Evolutionary conservation across 192 early-diverging fungal genomes (phyloP), one percentile per base, ranked within the genome.

Genomic region (Spinellus fusiger): DNA sequence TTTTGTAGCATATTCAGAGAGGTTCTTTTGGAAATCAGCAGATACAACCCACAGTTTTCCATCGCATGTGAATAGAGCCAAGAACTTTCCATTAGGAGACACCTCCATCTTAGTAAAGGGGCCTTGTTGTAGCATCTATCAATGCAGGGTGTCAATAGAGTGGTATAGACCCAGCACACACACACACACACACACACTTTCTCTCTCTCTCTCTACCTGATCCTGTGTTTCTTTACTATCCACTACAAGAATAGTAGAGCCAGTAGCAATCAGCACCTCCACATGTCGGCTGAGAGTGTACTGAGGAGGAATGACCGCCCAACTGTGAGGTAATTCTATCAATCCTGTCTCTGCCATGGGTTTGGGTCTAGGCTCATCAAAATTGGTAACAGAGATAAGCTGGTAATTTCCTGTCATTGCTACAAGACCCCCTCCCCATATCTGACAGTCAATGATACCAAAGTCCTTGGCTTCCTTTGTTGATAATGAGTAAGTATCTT

Each of bases 381-480:
- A 84, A 62, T 94, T 86, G 49, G 87, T 86, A 15, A 99, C 80
- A 7, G 86, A 86, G 28, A 98, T 80, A 18, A 98, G 71, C 49
- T 87, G 80, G 53, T 75, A 89, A 53, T 89, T 89, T 54, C 85
- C 84, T 1, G 92, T 94, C 72, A 98, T 74, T 5, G 90, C 98
- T 4, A 99, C 93, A 28, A 99, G 67, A 22, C 95, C 98, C n/a
- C 80, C 85, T 34, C 85, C 89, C 89, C 89, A 98, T 62, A 99
- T 86, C 37, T 84, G 77, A 68, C 87, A 91, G 32, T 95, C 95
- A 16, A 92, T 70, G 0, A 99, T 77, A 6, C 86, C 86, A 60
- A 69, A 77, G 6, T 94, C 90, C 37, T 83, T 86, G 15, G 95
- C 93, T 33, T 90, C 90, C 84, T 88, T 60, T 44, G 18, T 2